A percentile compares a stretch with the other conserved stretches of the same genome.
These are phyloP conservation scores for Cantharellus anzutake DNA, from an alignment of 768 basidiomycete species.

Conservation along the genomic window DNA sequence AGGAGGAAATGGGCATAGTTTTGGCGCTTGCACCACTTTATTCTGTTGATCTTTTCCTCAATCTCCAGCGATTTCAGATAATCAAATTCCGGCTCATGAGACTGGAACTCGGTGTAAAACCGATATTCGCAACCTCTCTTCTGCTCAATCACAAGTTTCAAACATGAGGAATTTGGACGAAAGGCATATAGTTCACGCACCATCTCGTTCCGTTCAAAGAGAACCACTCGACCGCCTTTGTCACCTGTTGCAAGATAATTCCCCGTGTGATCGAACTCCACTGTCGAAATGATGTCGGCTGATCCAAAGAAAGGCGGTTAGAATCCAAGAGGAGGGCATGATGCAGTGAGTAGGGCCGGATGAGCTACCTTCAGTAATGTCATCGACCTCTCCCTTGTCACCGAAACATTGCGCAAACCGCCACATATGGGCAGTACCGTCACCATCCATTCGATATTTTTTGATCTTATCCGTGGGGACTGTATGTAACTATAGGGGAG, in stretches of 20 bases:
- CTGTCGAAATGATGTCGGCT: slow-evolving; percentile 99
- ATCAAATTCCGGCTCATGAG: slow-evolving; percentile 99
- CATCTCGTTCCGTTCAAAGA: slow-evolving; percentile 96
- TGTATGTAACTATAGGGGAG: not conserved
- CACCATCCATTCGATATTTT: slow-evolving; percentile 44
- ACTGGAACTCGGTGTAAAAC: slow-evolving; percentile 99
- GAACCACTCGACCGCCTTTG: slow-evolving; percentile 95
- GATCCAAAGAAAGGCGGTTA: slow-evolving; percentile 10
- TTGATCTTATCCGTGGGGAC: not conserved
- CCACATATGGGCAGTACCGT: slow-evolving; percentile 74
- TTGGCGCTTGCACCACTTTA: slow-evolving; percentile 98
- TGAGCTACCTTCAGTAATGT: slow-evolving; percentile 86
- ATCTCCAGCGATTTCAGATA: slow-evolving; percentile 99
- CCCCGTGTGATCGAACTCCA: slow-evolving; percentile 98
- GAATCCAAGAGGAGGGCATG: not conserved
- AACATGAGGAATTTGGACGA: not conserved
- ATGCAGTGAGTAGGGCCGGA: not conserved
- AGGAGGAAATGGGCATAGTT: slow-evolving; percentile 93
- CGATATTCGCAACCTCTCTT: slow-evolving; percentile 99
- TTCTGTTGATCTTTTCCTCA: slow-evolving; percentile 99
- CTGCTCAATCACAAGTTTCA: slow-evolving; percentile 21
- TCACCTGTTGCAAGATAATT: slow-evolving; percentile 99
- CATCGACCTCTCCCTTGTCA: slow-evolving; percentile 98
- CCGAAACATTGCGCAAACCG: slow-evolving; percentile 99
- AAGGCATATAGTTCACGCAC: slow-evolving; percentile 26